Percentiles rank a stretch among this genome's conserved stretches.
Conservation (phyloP, 495 filamentous ascomycete species). For the Penicillium dipodomyicola region DNA sequence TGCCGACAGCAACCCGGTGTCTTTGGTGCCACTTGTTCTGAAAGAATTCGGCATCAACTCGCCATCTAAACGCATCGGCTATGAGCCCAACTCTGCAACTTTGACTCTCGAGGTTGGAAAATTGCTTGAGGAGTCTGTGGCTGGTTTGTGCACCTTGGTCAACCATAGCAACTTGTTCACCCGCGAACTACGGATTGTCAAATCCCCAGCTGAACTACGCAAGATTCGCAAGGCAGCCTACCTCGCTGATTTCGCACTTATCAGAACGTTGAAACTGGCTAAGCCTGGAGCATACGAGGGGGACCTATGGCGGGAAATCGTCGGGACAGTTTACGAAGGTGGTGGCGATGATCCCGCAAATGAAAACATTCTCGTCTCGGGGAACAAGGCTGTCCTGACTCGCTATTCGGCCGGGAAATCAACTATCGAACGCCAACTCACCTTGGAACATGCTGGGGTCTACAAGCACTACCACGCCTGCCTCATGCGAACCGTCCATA, state of each 20-base stretch:
- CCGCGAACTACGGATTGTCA: conserved; percentile 25
- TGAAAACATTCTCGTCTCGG: conserved; percentile 29
- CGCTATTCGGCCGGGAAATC: conserved; percentile 27
- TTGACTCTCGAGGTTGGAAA: conserved; percentile 22
- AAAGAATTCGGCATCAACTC: conserved; percentile 22
- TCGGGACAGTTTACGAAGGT: conserved; percentile 24
- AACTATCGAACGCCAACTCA: conserved; percentile 25
- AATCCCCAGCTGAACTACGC: conserved; percentile 24
- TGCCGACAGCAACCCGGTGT: conserved; percentile 24
- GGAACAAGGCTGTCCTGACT: conserved; percentile 29
- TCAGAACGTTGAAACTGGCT: conserved; percentile 23
- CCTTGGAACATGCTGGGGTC: conserved; percentile 24
- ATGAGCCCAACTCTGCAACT: conserved; percentile 23
- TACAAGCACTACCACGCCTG: conserved; percentile 30
- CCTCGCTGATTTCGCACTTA: conserved; percentile 24
- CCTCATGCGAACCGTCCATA: conserved; percentile 26
- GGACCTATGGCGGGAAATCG: conserved; percentile 26
- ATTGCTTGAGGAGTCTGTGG: conserved; percentile 17
- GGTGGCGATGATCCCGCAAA: conserved; percentile 28
- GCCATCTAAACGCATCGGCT: conserved; percentile 22
- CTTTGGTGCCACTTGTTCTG: conserved; percentile 22
- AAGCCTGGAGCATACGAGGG: conserved; percentile 29
- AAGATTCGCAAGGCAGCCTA: conserved; percentile 29
- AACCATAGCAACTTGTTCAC: conserved; percentile 23
- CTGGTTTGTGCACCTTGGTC: conserved; percentile 20